Percentiles rank a stretch among this genome's conserved stretches.
Evolutionary conservation across 164 flowering plant genomes (phyloP).

Genomic region (Macadamia integrifolia): DNA sequence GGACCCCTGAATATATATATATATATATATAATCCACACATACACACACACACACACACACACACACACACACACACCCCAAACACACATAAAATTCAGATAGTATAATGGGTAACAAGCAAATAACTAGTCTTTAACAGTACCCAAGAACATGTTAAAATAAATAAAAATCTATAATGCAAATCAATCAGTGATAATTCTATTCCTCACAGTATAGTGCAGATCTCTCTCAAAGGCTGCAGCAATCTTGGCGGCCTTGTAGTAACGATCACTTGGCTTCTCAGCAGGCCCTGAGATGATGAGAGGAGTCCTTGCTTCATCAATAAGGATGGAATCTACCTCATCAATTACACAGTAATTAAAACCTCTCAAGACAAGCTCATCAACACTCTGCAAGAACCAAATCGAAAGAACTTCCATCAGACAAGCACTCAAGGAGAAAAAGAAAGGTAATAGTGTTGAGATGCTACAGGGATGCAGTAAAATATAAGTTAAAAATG

Average conservation of each 20-base stretch:
- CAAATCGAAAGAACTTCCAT: conserved; percentile 12
- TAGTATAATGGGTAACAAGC: too few relatives aligned
- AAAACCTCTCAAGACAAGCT: conserved; percentile 85
- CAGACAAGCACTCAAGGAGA: conserved; percentile 7
- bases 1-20: too few relatives aligned
- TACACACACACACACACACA: too few relatives aligned
- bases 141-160: background rate
- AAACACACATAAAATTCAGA: too few relatives aligned
- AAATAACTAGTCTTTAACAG: background rate
- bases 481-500: background rate
- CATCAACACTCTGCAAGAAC: conserved; percentile 77
- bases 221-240: conserved; percentile 86
- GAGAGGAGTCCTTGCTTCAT: conserved; percentile 99
- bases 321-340: conserved; percentile 98
- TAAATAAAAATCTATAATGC: background rate
- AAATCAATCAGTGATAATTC: background rate
- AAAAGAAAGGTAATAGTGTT: background rate
- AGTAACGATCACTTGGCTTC: conserved; percentile 89
- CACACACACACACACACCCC: too few relatives aligned
- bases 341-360: conserved; percentile 95
- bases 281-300: conserved; percentile 98
- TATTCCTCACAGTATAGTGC: conserved; percentile 80
- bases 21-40: too few relatives aligned
- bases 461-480: background rate
- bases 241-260: conserved; percentile 95